Base-by-base conservation (phyloP, 176 grass and related monocot genomes). In the Zoysia japonica region DNA sequence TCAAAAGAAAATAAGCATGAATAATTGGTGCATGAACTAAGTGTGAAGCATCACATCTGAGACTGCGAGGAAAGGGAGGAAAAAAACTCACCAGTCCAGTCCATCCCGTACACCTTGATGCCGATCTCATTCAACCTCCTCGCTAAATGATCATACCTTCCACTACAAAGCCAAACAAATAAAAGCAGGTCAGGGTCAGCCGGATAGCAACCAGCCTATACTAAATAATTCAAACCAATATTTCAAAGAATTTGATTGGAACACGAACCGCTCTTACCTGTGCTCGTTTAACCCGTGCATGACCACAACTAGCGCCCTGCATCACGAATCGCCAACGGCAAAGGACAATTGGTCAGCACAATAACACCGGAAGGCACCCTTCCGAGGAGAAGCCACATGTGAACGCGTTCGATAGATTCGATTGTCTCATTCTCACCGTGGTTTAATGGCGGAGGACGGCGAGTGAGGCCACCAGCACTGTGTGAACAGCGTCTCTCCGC, bases 231-330 rank as follows among this genome's bases (percentile, higher is more conserved):
- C 37, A 9, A 19, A 28, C 1, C 17, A 84, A 54, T 17, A 20
- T 17, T 77, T 73, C 5, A 68, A 70, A 17, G 12, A 55, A 67
- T 37, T 40, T 43, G 19, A 47, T 9, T 14, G 67, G 42, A 76
- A 80, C 12, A 43, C 7, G 44, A 83, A 60, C 15, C 62, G 13
- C 44, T 14, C 65, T 55, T 86, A 93, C 94, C 94, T 94, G 82
- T 97, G 94, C 80, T 97, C 94, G 74, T 97, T 97, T 81, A 97
- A 65, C 20, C 91, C 94, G 77, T 97, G 94, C 89, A 97, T 80
- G 65, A 97, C 81, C 57, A 94, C 77, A 63, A 97, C 74, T 3
- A 97, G 46, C 47, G 87, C 91, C 89, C 94, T 97, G 80, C 41
- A 62, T 75, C 41, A 84, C 44, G 56, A 28, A 63, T 76, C 72